Conservation (phyloP, 352 stramenopile species). For the Globisporangium splendens region DNA sequence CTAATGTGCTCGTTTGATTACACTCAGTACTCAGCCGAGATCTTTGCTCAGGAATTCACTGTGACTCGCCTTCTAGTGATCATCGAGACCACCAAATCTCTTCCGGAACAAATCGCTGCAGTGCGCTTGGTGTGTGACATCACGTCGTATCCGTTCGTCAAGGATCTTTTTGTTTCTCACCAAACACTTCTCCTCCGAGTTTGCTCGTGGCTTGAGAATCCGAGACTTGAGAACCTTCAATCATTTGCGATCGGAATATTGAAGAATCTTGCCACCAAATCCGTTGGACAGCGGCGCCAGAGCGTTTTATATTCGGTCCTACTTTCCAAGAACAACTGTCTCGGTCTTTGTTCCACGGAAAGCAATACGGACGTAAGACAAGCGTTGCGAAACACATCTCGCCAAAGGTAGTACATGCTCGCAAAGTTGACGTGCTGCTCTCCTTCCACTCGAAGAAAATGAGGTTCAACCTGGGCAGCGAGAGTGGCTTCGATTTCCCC, state of each 20-base stretch:
- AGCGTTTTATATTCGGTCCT: conserved; percentile 18
- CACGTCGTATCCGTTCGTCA: conserved; percentile 14
- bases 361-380: conserved; percentile 10
- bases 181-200: conserved; percentile 11
- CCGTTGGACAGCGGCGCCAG: conserved; percentile 2
- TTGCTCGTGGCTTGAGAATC: conserved; percentile 16
- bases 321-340: conserved; percentile 32
- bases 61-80: conserved; percentile 26
- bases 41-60: conserved; percentile 19
- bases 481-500: neutral
- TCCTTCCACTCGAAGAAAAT: neutral
- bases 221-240: conserved; percentile 8
- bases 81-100: conserved; percentile 20
- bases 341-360: conserved; percentile 24
- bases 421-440: neutral
- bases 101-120: conserved; percentile 20
- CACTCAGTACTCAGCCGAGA: conserved; percentile 14
- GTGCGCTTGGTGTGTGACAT: conserved; percentile 21
- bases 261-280: conserved; percentile 18
- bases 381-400: conserved; percentile 7
- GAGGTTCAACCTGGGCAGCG: neutral
- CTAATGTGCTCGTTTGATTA: conserved; percentile 29
- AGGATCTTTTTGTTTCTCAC: conserved; percentile 15
- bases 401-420: neutral
- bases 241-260: conserved; percentile 14